phyloP scores from a whole-genome alignment of 306 rosid species.

The Prunus salicina region DNA sequence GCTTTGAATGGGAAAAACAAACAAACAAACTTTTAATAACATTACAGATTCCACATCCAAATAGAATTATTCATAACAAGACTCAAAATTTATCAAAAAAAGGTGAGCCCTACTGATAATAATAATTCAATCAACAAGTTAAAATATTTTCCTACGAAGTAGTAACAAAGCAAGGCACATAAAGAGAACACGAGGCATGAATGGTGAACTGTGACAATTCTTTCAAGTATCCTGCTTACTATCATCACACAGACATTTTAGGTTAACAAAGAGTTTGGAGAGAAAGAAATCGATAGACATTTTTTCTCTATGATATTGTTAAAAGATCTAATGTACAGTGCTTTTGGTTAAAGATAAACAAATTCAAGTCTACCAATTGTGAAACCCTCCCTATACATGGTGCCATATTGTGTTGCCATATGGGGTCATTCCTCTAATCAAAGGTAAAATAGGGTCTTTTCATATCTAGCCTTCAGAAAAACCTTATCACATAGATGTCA shows the following conservation, averaged over 20 bases:
- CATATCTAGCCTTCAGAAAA: neutral
- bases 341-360: neutral
- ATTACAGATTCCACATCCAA: neutral
- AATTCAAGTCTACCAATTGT: neutral
- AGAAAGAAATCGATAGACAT: neutral
- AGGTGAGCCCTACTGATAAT: neutral
- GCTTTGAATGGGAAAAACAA: neutral
- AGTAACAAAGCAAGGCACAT: neutral
- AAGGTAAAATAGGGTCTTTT: neutral
- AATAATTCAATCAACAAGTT: neutral
- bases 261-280: neutral
- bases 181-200: neutral
- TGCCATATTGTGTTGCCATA: neutral
- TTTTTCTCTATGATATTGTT: neutral
- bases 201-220: neutral
- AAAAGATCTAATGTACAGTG: neutral
- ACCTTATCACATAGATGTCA: too few species aligned
- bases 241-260: neutral
- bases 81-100: neutral
- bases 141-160: neutral
- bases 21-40: neutral
- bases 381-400: neutral
- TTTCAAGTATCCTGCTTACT: neutral
- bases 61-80: neutral
- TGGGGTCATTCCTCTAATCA: neutral